A percentile compares a stretch with the other conserved stretches of the same genome.
These are phyloP conservation scores for Gypsophila paniculata DNA, from an alignment of 179 eudicot genomes.

Conservation along the genomic window DNA sequence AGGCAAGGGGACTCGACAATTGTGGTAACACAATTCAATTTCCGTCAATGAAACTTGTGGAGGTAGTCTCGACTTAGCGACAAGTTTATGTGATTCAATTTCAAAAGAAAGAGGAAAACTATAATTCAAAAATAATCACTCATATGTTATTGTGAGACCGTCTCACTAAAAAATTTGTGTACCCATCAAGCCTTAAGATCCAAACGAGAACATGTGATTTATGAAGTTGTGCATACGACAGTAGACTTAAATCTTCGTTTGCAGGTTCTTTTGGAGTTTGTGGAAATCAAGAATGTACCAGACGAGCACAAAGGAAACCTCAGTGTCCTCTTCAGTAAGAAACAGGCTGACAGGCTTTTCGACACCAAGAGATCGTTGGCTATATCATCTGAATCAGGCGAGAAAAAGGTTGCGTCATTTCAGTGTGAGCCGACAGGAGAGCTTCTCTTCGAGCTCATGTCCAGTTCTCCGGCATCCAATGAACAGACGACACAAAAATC, in stretches of 20 bases:
- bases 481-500: slow-evolving; percentile 28
- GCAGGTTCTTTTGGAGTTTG: slow-evolving; percentile 78
- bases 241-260: background rate
- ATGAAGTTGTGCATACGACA: background rate
- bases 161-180: no score
- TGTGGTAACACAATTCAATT: slow-evolving; percentile 26
- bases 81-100: no score
- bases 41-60: slow-evolving; percentile 45
- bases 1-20: slow-evolving; percentile 21
- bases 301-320: slow-evolving; percentile 60
- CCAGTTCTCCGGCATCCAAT: slow-evolving; percentile 28
- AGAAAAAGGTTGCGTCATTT: slow-evolving; percentile 71
- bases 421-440: slow-evolving; percentile 70
- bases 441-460: slow-evolving; percentile 55
- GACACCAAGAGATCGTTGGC: slow-evolving; percentile 48
- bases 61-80: slow-evolving; percentile 41
- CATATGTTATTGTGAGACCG: no score
- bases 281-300: slow-evolving; percentile 59
- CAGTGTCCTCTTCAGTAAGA: slow-evolving; percentile 58
- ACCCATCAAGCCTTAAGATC: no score
- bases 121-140: no score
- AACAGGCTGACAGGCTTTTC: slow-evolving; percentile 71
- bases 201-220: background rate
- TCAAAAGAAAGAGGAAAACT: no score
- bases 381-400: slow-evolving; percentile 54